Percentiles rank a stretch among this genome's conserved stretches.
These are phyloP conservation scores for Quercus berberidifolia DNA, from an alignment of 306 rosid species.

Conservation along the genomic window DNA sequence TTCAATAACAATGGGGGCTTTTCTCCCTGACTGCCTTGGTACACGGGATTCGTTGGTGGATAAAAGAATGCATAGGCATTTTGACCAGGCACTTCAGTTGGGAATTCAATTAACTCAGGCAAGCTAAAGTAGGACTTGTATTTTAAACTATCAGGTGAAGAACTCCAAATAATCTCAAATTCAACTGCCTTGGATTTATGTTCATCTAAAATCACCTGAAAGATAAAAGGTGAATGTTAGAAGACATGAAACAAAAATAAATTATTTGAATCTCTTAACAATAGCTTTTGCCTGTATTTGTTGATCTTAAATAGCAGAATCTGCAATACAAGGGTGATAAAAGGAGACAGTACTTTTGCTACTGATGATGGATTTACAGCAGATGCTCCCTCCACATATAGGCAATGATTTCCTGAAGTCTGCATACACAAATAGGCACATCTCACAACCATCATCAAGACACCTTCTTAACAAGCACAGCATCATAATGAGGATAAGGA, in stretches of 20 bases:
- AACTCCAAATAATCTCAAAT: conserved; percentile 75
- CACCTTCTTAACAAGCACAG: conserved; percentile 7
- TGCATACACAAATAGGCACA: conserved; percentile 34
- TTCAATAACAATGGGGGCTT: conserved; percentile 81
- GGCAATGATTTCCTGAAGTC: conserved; percentile 51
- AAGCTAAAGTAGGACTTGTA: conserved; percentile 64
- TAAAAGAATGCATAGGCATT: conserved; percentile 90
- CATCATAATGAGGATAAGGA: conserved; percentile 10
- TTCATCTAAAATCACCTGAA: conserved; percentile 69
- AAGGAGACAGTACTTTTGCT: conserved; percentile 54
- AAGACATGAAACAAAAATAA: neutral
- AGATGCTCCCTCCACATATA: conserved; percentile 90
- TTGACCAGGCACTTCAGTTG: conserved; percentile 90
- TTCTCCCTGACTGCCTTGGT: conserved; percentile 62
- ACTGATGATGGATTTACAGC: conserved; percentile 66
- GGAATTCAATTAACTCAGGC: conserved; percentile 88
- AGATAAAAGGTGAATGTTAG: neutral
- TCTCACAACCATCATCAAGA: neutral
- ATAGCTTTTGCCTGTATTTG: neutral
- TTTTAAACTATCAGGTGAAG: conserved; percentile 76
- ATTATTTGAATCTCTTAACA: neutral
- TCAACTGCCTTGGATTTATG: conserved; percentile 48
- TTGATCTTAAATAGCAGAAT: neutral
- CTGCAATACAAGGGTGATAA: neutral
- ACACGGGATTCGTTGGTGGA: conserved; percentile 66